phyloP scores from a whole-genome alignment of 2,329 filamentous ascomycete species.

The Tolypocladium ovalisporum region DNA sequence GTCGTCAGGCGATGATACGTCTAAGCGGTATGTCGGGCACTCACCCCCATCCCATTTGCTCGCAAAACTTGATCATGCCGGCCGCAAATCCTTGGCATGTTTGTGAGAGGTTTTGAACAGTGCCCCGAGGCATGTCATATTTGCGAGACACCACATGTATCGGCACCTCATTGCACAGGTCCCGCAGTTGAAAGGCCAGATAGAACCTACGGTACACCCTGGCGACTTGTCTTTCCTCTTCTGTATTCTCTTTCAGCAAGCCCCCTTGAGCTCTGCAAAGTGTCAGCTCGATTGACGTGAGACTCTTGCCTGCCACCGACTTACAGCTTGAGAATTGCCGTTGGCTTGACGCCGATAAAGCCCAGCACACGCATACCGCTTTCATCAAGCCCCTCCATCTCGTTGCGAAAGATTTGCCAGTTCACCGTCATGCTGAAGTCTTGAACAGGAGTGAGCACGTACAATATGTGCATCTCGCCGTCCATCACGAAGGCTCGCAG shows the following conservation, averaged over 20 bases:
- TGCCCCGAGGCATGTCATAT: conserved; percentile 59
- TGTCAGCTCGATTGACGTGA: conserved; percentile 6
- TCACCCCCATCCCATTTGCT: conserved; percentile 63
- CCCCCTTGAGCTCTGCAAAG: conserved; percentile 52
- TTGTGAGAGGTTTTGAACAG: conserved; percentile 61
- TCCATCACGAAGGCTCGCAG: conserved; percentile 69
- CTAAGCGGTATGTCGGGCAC: conserved; percentile 7
- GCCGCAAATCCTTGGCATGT: conserved; percentile 70
- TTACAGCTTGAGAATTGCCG: conserved; percentile 55
- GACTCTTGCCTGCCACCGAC: conserved; percentile 9
- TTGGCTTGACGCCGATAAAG: conserved; percentile 58
- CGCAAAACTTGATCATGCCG: conserved; percentile 70
- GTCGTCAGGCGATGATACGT: conserved; percentile 4
- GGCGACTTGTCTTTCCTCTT: conserved; percentile 47
- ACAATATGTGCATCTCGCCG: conserved; percentile 69
- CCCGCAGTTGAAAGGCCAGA: conserved; percentile 64
- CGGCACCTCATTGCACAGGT: conserved; percentile 67
- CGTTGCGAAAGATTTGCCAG: conserved; percentile 62
- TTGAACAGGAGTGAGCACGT: conserved; percentile 66
- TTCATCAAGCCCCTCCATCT: conserved; percentile 60
- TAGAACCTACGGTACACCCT: conserved; percentile 65
- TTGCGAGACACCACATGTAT: conserved; percentile 59
- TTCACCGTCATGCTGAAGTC: conserved; percentile 46
- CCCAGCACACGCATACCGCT: conserved; percentile 58
- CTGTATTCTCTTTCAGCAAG: conserved; percentile 49